Conservation (phyloP, 1,284 basidiomycete species). For the Porphyrellus sp. region DNA sequence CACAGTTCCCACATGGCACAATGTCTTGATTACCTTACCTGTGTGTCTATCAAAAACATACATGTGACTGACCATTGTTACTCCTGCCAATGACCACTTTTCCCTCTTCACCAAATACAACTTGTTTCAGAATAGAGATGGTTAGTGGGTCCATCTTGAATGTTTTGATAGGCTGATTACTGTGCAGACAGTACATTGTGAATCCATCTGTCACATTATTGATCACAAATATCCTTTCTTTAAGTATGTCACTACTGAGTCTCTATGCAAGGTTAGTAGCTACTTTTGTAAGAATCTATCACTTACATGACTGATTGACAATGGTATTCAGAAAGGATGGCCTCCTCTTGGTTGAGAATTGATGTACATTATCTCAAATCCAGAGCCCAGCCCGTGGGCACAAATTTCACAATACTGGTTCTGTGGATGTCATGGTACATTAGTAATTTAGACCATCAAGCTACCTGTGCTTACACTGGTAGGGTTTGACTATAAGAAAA, state of each 20-base stretch:
- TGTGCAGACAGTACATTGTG: constrained; percentile 7
- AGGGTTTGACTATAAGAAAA: constrained; percentile 1
- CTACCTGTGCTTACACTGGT: neutral
- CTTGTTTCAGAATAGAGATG: constrained; percentile 6
- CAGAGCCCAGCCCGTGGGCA: neutral
- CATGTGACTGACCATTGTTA: constrained; percentile 4
- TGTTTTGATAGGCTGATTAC: neutral
- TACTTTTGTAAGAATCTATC: neutral
- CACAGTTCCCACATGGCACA: neutral
- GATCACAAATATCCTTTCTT: constrained; percentile 7
- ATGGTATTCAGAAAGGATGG: neutral
- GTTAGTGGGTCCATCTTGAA: constrained; percentile 6
- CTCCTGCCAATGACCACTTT: constrained; percentile 10
- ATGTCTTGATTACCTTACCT: neutral
- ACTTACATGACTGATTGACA: constrained; percentile 3
- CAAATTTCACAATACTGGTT: constrained; percentile 13
- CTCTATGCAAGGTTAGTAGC: neutral
- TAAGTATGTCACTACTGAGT: neutral
- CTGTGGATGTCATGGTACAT: neutral
- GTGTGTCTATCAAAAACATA: constrained; percentile 1
- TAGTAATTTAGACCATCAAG: neutral
- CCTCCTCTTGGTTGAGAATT: neutral
- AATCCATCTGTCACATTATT: constrained; percentile 13
- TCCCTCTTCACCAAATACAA: constrained; percentile 12
- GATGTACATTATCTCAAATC: constrained; percentile 16